Percentiles rank a stretch among this genome's conserved stretches.
phyloP scores from a whole-genome alignment of 2,329 filamentous ascomycete genomes.

The Pseudogymnoascus sp. region DNA sequence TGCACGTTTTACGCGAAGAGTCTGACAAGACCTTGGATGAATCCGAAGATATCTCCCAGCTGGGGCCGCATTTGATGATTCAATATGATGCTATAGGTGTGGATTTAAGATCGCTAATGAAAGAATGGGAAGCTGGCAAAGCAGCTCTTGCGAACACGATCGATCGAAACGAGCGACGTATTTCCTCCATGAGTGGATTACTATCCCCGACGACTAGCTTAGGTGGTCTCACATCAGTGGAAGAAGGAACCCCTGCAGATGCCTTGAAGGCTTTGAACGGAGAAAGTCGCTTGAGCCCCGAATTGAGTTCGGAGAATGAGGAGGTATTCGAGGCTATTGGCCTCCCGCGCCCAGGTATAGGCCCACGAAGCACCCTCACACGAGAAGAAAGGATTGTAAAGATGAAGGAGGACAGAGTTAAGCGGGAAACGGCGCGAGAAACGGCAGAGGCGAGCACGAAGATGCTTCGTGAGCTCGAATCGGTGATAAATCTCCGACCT shows the following conservation, averaged over 20 bases:
- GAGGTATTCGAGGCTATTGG: conserved; percentile 92
- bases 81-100: conserved; percentile 94
- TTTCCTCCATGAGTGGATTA: conserved; percentile 51
- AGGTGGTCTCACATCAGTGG: conserved; percentile 58
- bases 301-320: conserved; percentile 55
- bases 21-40: conserved; percentile 73
- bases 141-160: conserved; percentile 75
- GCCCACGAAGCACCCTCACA: conserved; percentile 63
- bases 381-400: conserved; percentile 81
- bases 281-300: conserved; percentile 48
- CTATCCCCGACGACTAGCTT: conserved; percentile 56
- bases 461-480: conserved; percentile 90
- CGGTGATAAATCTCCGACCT: conserved; percentile 63
- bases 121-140: conserved; percentile 83
- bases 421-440: conserved; percentile 63
- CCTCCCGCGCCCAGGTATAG: conserved; percentile 61
- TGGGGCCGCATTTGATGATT: conserved; percentile 69
- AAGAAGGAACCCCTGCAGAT: conserved; percentile 54
- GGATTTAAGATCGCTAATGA: conserved; percentile 72
- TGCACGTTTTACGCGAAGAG: conserved; percentile 85
- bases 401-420: conserved; percentile 79
- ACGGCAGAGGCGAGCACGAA: conserved; percentile 74
- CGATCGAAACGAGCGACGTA: conserved; percentile 67
- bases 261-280: conserved; percentile 75
- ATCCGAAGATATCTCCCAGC: conserved; percentile 63